A percentile compares a stretch with the other conserved stretches of the same genome.
phyloP scores from a whole-genome alignment of 2,329 filamentous ascomycete species.

The Gliomastix tumulicola region DNA sequence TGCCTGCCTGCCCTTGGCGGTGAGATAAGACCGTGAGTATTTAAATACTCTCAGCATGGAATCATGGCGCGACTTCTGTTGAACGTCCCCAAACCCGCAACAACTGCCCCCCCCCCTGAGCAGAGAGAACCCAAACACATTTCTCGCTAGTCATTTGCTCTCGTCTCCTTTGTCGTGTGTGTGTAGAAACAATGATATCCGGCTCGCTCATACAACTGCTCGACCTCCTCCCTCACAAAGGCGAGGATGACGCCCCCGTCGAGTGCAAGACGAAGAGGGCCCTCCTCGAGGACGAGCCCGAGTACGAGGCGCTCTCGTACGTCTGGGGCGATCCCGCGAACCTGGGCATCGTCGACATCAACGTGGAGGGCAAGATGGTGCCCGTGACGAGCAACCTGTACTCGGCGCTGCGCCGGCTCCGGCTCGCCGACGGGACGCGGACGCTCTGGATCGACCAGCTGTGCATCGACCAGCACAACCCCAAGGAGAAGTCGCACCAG shows the following conservation, averaged over 20 bases:
- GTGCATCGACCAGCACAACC: constrained; percentile 9
- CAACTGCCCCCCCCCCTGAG: too few relatives aligned
- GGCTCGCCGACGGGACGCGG: background rate
- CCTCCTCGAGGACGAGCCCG: background rate
- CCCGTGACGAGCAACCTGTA: background rate
- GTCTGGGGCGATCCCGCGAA: constrained; percentile 3
- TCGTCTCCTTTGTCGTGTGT: too few relatives aligned
- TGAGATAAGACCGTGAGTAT: too few relatives aligned
- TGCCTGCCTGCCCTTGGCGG: too few relatives aligned
- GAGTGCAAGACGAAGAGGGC: background rate
- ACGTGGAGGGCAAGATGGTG: background rate
- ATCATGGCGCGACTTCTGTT: too few relatives aligned
- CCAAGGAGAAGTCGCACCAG: constrained; percentile 7
- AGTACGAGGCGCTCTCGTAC: constrained; percentile 2
- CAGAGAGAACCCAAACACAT: too few relatives aligned
- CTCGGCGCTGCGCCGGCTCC: background rate
- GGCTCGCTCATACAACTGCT: too few relatives aligned
- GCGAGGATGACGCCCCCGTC: background rate
- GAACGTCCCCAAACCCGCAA: too few relatives aligned
- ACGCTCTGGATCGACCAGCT: constrained; percentile 10
- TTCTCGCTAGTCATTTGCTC: too few relatives aligned
- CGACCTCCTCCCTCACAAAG: background rate
- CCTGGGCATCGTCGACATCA: background rate
- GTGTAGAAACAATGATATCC: background rate
- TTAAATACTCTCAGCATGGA: too few relatives aligned